Evolutionary conservation across 1,284 basidiomycete genomes (phyloP).

Genomic region (Stygiomarasmius scandens): DNA sequence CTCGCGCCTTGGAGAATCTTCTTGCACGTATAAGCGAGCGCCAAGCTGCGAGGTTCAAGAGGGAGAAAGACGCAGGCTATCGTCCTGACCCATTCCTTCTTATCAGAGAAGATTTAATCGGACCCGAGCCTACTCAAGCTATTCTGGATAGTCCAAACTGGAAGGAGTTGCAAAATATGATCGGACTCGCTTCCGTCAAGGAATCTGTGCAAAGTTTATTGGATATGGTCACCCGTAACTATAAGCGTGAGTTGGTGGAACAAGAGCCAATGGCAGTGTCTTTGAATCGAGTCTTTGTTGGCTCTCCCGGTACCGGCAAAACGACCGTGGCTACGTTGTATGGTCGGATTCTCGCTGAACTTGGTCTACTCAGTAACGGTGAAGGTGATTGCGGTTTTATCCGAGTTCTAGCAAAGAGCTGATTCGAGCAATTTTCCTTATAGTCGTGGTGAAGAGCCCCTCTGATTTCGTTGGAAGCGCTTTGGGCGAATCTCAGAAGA

Average conservation of each 20-base stretch:
- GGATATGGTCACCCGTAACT: constrained; percentile 52
- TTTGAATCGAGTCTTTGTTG: constrained; percentile 65
- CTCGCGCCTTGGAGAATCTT: constrained; percentile 57
- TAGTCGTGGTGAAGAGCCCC: constrained; percentile 68
- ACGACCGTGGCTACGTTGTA: constrained; percentile 69
- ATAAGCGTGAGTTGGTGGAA: constrained; percentile 59
- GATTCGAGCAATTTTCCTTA: neutral
- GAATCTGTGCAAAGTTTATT: constrained; percentile 52
- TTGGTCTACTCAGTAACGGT: constrained; percentile 63
- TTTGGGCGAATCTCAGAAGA: constrained; percentile 61
- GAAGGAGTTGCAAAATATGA: constrained; percentile 54
- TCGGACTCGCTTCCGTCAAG: constrained; percentile 61
- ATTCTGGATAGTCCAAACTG: constrained; percentile 49
- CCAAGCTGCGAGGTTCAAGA: constrained; percentile 51
- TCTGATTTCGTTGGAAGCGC: constrained; percentile 60
- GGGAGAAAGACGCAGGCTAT: constrained; percentile 41
- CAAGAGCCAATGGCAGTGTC: constrained; percentile 53
- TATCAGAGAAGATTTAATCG: constrained; percentile 58
- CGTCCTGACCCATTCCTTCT: constrained; percentile 52
- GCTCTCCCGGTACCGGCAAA: constrained; percentile 69
- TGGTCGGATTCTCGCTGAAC: constrained; percentile 59
- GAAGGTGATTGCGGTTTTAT: constrained; percentile 50
- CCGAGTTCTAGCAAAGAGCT: neutral
- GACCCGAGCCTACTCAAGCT: constrained; percentile 59
- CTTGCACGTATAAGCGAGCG: constrained; percentile 48